phyloP scores from a whole-genome alignment of 768 basidiomycete species.

The Pisolithus tinctorius region DNA sequence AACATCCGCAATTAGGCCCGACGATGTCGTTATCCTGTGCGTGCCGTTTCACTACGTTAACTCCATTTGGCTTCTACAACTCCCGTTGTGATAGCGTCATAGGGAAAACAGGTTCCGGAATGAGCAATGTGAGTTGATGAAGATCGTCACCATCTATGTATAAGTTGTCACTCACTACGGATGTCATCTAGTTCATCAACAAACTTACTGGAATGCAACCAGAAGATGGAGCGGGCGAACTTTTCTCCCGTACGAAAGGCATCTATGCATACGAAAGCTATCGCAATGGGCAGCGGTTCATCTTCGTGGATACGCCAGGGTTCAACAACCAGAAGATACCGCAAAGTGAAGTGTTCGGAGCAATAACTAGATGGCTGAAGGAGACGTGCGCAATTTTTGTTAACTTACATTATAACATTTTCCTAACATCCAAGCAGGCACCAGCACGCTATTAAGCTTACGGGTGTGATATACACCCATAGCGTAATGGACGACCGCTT shows the following conservation, averaged over 20 bases:
- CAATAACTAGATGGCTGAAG: background rate
- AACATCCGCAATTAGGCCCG: background rate
- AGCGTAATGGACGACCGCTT: background rate
- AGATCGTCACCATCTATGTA: too few relatives aligned
- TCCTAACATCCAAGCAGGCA: background rate
- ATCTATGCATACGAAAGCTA: background rate
- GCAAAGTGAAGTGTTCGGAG: background rate
- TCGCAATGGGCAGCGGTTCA: background rate
- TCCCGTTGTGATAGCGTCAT: too few relatives aligned
- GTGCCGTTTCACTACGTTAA: background rate
- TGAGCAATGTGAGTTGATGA: too few relatives aligned
- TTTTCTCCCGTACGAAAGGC: background rate
- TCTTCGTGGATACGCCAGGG: background rate
- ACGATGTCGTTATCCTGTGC: background rate
- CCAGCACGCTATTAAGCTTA: background rate
- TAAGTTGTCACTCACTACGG: background rate
- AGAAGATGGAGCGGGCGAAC: background rate
- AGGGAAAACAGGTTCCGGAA: too few relatives aligned
- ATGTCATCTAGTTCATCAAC: background rate
- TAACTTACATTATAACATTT: background rate
- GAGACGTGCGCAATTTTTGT: background rate
- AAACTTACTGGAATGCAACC: background rate
- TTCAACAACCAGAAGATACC: background rate
- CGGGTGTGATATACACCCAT: background rate
- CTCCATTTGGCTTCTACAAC: too few relatives aligned